A percentile compares a stretch with the other conserved stretches of the same genome.
phyloP scores from a whole-genome alignment of 192 early-diverging fungal species.

The Spizellomyces punctatus region DNA sequence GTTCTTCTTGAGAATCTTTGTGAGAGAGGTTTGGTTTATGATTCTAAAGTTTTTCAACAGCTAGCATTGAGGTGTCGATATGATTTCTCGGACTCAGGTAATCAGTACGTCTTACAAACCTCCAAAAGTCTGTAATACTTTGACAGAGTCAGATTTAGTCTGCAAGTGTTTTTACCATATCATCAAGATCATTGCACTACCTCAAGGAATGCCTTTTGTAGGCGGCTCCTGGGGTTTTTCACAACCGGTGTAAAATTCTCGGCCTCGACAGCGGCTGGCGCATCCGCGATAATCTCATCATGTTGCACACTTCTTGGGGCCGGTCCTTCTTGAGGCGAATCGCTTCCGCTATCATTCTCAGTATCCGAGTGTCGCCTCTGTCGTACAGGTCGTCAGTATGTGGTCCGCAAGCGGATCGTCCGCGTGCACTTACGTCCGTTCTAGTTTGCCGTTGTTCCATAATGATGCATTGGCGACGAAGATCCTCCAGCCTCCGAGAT shows the following conservation, averaged over 20 bases:
- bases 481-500: slow-evolving; percentile 11
- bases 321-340: too few species aligned
- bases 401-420: too few species aligned
- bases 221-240: slow-evolving; percentile 27
- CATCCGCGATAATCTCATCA: not conserved
- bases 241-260: slow-evolving; percentile 22
- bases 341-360: too few species aligned
- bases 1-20: slow-evolving; percentile 43
- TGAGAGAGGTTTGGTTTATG: slow-evolving; percentile 42
- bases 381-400: too few species aligned
- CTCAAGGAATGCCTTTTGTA: slow-evolving; percentile 37
- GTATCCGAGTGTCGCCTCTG: too few species aligned
- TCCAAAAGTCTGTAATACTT: slow-evolving; percentile 35
- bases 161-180: not conserved
- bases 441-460: not conserved
- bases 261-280: not conserved
- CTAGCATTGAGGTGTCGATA: slow-evolving; percentile 11
- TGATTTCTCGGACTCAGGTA: not conserved
- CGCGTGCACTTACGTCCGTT: too few species aligned
- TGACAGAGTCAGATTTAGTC: not conserved
- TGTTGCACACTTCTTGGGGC: not conserved
- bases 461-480: slow-evolving; percentile 22
- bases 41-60: slow-evolving; percentile 43
- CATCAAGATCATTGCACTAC: not conserved
- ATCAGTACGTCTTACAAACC: not conserved